Evolutionary conservation across 345 rosid species (phyloP), one percentile per base, ranked within the genome.

Genomic region (Rubroshorea leprosula): DNA sequence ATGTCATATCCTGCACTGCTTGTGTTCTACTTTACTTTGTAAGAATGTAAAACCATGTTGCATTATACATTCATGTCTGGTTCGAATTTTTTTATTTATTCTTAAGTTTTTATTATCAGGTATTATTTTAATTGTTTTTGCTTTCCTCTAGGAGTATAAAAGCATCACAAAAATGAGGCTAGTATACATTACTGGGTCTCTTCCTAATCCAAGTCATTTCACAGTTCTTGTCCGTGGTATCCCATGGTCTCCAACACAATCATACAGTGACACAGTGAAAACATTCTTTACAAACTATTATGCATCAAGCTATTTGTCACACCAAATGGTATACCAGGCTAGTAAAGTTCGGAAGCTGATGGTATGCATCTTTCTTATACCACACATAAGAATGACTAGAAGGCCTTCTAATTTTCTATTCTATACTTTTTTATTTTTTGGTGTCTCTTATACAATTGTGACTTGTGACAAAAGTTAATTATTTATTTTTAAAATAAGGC

Each of bases 11-110:
- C 63, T 54, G 67, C 58, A 65, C 90, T 3, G 80, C 96, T 46
- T 89, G 91, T 65, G 68, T 68, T 67, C 96, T 93, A 46, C 96
- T 93, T 49, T 89, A 93, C 77, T 72, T 78, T 71, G 99, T 93
- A 80, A 87, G 97, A 65, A 71, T 57, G 16, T 53, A 45, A 35
- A 72, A 60, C 45, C 45, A 53, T 54, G 26, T 39, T 57, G 38
- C 50, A 66, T 58, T 57, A 54, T 64, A 12, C 27, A 21, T 25
- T 23, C 24, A 0, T 62, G 26, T 23, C 17, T 44, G 39, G 18
- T 52, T 62, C 12, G 21, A 14, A n/a, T 10, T 10, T 26, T 4
- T 50, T 52, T 47, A 51, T 24, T 24, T 22, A 6, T 25, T 23
- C 43, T 35, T 46, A 49, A 49, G 39, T 18, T 51, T 19, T 27